Conservation (phyloP, 2,329 filamentous ascomycete genomes). For the Phaeoacremonium minimum region DNA sequence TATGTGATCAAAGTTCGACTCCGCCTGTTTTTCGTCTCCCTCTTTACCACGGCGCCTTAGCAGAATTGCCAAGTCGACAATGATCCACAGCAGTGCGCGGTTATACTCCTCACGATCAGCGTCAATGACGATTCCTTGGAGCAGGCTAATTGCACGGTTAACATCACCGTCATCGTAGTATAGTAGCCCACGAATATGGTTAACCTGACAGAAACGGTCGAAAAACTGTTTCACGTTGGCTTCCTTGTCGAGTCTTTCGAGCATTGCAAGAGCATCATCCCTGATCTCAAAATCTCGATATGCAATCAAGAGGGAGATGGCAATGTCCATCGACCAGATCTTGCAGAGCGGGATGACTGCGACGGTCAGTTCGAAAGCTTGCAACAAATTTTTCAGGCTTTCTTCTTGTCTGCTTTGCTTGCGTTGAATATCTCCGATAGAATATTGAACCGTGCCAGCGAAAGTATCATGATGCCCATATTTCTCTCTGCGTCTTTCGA, state of each 20-base stretch:
- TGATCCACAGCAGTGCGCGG: conserved; percentile 3
- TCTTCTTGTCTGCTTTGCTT: neutral
- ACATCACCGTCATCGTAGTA: conserved; percentile 1
- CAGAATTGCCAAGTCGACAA: conserved; percentile 6
- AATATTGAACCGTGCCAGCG: conserved; percentile 1
- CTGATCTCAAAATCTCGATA: conserved; percentile 2
- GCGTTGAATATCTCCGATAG: conserved; percentile 2
- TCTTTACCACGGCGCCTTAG: neutral
- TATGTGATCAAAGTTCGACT: conserved; percentile 3
- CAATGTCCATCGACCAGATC: neutral
- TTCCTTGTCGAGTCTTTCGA: conserved; percentile 1
- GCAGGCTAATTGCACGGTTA: conserved; percentile 1
- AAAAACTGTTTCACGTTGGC: neutral
- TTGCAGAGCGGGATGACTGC: neutral
- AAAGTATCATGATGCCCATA: conserved; percentile 3
- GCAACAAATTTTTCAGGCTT: neutral
- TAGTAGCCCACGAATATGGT: conserved; percentile 1
- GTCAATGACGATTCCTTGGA: conserved; percentile 1
- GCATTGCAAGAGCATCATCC: neutral
- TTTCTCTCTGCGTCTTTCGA: conserved; percentile 2
- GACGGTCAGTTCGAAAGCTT: neutral
- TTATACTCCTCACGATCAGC: conserved; percentile 3
- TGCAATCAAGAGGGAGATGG: conserved; percentile 3
- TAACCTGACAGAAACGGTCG: conserved; percentile 2
- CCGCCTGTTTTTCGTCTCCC: conserved; percentile 1